phyloP scores from a whole-genome alignment of 2,329 filamentous ascomycete species.

The Amylocarpus encephaloides region DNA sequence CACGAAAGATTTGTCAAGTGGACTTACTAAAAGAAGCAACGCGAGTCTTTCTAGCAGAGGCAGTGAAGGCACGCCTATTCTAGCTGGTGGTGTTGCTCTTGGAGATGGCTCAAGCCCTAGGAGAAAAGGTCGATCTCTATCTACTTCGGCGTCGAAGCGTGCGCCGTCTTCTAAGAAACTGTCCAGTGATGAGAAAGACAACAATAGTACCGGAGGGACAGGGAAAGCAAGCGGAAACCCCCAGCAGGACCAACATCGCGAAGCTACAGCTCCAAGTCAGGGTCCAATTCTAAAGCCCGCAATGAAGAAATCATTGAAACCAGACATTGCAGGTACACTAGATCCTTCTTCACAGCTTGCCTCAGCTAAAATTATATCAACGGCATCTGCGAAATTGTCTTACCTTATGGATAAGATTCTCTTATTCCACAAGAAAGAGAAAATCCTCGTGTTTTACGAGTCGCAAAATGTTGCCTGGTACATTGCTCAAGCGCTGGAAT shows the following conservation, averaged over 20 bases:
- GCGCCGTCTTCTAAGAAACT: not conserved
- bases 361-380: constrained; percentile 56
- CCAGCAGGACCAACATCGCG: not conserved
- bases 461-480: constrained; percentile 83
- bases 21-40: constrained; percentile 2
- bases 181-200: not conserved
- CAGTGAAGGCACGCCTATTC: constrained; percentile 5
- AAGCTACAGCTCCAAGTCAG: not conserved
- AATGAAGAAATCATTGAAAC: not conserved
- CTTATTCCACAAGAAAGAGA: constrained; percentile 63
- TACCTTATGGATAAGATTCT: constrained; percentile 73
- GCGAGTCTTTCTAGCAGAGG: constrained; percentile 9
- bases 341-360: not conserved
- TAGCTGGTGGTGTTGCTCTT: constrained; percentile 22
- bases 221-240: not conserved
- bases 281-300: not conserved
- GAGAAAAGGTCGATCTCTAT: constrained; percentile 9
- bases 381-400: constrained; percentile 78
- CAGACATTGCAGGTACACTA: not conserved
- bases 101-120: constrained; percentile 15
- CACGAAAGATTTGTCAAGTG: not conserved
- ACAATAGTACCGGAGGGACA: not conserved
- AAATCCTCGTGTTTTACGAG: constrained; percentile 91
- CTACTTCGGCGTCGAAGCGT: not conserved
- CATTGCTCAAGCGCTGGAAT: constrained; percentile 73